Evolutionary conservation across 805 yeast genomes (phyloP).

Genomic region (Ogataea populi-albae): DNA sequence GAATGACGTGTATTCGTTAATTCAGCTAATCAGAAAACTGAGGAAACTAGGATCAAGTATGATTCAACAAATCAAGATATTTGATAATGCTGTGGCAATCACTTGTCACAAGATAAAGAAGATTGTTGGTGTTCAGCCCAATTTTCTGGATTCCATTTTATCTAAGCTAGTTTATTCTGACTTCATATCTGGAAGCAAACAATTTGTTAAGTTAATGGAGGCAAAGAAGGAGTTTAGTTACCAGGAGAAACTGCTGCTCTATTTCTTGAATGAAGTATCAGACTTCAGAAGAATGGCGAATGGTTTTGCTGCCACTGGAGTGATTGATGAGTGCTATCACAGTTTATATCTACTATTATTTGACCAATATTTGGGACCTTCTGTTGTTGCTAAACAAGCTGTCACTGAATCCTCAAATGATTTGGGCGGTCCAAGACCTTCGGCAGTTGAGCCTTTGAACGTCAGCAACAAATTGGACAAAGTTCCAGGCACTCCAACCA

Average conservation of each 20-base stretch:
- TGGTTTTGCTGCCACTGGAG: conserved; percentile 76
- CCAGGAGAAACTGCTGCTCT: conserved; percentile 37
- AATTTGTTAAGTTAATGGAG: conserved; percentile 26
- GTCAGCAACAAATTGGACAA: conserved; percentile 5
- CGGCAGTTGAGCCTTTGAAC: conserved; percentile 5
- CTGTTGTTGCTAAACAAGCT: neutral
- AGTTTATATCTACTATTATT: conserved; percentile 56
- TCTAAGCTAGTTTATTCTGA: conserved; percentile 42
- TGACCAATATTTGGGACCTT: conserved; percentile 17
- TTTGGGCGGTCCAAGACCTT: too few relatives aligned
- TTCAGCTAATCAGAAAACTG: conserved; percentile 65
- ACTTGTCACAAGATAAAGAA: conserved; percentile 52
- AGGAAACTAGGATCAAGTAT: conserved; percentile 76
- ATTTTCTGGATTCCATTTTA: conserved; percentile 52
- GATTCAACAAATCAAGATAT: conserved; percentile 58
- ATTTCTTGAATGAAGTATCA: conserved; percentile 47
- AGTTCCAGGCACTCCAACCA: conserved; percentile 23
- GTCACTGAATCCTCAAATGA: neutral
- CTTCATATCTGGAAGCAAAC: conserved; percentile 40
- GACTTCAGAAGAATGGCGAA: conserved; percentile 72
- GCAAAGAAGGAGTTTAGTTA: conserved; percentile 34
- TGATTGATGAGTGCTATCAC: conserved; percentile 69
- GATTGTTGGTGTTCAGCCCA: conserved; percentile 40
- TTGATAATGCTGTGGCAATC: conserved; percentile 59
- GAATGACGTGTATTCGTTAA: conserved; percentile 57